Percentiles rank a stretch among this genome's conserved stretches.
Conservation (phyloP, 2,329 filamentous ascomycete genomes). For the Ophiostoma fasciatum region DNA sequence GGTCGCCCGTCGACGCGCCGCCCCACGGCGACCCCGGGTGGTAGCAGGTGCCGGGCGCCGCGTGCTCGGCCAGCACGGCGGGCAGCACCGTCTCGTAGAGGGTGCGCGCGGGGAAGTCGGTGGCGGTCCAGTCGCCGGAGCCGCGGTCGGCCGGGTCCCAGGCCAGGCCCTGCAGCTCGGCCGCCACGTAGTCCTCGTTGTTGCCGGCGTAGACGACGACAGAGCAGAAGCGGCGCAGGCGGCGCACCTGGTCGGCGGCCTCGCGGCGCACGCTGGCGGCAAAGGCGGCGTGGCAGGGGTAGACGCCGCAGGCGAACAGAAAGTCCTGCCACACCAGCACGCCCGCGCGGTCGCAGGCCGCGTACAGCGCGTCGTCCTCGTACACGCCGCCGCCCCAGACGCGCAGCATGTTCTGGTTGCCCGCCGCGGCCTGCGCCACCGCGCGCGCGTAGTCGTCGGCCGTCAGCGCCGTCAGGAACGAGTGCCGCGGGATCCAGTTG, state of each 20-base stretch:
- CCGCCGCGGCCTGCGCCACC: conserved; percentile 23
- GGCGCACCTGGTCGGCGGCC: conserved; percentile 43
- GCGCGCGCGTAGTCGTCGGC: background rate
- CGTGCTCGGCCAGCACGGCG: conserved; percentile 41
- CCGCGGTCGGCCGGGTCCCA: conserved; percentile 47
- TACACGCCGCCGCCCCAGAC: conserved; percentile 48
- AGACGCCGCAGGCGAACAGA: conserved; percentile 45
- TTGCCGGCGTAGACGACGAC: conserved; percentile 38
- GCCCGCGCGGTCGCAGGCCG: conserved; percentile 45
- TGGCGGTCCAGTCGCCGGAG: conserved; percentile 59
- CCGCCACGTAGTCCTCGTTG: background rate
- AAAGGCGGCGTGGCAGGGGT: conserved; percentile 38
- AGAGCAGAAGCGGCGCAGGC: conserved; percentile 45
- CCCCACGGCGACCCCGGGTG: conserved; percentile 63
- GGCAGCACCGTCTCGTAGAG: conserved; percentile 64
- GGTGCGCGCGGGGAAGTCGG: conserved; percentile 59
- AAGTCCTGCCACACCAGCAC: conserved; percentile 50
- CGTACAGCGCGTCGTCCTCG: conserved; percentile 46
- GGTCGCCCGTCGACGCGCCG: conserved; percentile 42
- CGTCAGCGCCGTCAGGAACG: background rate
- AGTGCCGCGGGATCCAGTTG: conserved; percentile 16
- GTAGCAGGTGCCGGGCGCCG: conserved; percentile 31
- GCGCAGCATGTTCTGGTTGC: conserved; percentile 50
- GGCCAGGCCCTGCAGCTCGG: background rate
- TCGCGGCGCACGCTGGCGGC: conserved; percentile 40